phyloP scores from a whole-genome alignment of 495 filamentous ascomycete species.

The Tetracladium marchalianum region DNA sequence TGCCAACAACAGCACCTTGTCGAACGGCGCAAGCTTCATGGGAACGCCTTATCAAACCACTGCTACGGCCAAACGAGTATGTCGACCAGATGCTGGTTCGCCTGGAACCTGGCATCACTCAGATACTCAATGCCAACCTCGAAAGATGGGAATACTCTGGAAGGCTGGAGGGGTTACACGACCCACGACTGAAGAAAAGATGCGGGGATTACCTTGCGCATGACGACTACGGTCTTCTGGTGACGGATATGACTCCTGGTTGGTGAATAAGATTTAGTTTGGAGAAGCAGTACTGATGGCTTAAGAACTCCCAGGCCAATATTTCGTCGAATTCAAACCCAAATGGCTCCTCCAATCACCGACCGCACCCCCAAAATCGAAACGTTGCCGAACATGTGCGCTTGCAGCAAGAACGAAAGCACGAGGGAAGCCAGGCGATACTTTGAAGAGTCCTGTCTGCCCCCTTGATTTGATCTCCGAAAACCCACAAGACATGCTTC shows the following conservation, averaged over 20 bases:
- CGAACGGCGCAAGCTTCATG: conserved; percentile 7
- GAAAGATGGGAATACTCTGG: conserved; percentile 19
- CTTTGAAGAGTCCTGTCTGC: conserved; percentile 29
- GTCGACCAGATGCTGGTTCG: conserved; percentile 20
- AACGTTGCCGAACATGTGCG: conserved; percentile 81
- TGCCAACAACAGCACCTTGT: conserved; percentile 15
- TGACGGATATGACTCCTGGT: conserved; percentile 71
- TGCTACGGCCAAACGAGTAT: conserved; percentile 9
- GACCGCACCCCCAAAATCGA: conserved; percentile 53
- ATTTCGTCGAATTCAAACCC: conserved; percentile 70
- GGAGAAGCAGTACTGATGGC: background rate
- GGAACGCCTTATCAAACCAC: conserved; percentile 5
- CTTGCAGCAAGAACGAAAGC: conserved; percentile 26
- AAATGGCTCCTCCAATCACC: conserved; percentile 90
- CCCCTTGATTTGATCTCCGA: conserved; percentile 45
- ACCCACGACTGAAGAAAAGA: conserved; percentile 31
- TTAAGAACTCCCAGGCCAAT: conserved; percentile 3
- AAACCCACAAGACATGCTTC: conserved; percentile 7
- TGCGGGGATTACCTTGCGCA: conserved; percentile 48
- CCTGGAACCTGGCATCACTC: conserved; percentile 13
- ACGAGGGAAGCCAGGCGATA: background rate
- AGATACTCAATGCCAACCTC: conserved; percentile 42
- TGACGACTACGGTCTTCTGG: conserved; percentile 56
- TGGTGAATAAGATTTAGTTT: background rate
- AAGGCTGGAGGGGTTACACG: background rate